Evolutionary conservation across 192 early-diverging fungal species (phyloP).

Genomic region (Umbelopsis vinacea): DNA sequence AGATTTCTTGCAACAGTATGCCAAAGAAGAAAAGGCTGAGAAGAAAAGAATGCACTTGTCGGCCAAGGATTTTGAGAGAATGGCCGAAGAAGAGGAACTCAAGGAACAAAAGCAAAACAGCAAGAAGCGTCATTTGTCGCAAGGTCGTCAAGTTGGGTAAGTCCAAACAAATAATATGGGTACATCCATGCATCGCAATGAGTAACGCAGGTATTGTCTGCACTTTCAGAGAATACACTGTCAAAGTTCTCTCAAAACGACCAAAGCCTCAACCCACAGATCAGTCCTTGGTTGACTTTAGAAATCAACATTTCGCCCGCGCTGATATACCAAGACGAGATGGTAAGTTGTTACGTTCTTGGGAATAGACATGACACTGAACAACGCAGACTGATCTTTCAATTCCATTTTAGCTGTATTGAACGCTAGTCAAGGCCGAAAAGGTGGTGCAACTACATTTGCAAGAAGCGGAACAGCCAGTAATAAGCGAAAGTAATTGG

Average conservation of each 20-base stretch:
- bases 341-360: slow-evolving; percentile 3
- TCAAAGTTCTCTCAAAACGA: slow-evolving; percentile 37
- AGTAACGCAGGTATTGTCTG: background rate
- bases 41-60: slow-evolving; percentile 40
- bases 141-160: slow-evolving; percentile 24
- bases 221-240: slow-evolving; percentile 37
- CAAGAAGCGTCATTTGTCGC: background rate
- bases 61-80: slow-evolving; percentile 40
- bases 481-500: background rate
- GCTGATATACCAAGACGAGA: slow-evolving; percentile 31
- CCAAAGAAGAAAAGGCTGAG: slow-evolving; percentile 29
- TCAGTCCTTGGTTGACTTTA: slow-evolving; percentile 17
- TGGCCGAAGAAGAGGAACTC: slow-evolving; percentile 25
- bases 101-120: background rate
- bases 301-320: slow-evolving; percentile 29
- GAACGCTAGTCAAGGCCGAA: slow-evolving; percentile 26
- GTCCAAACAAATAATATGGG: too few relatives aligned
- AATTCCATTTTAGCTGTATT: slow-evolving; percentile 2
- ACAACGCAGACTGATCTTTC: too few relatives aligned
- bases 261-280: slow-evolving; percentile 25
- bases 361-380: too few relatives aligned
- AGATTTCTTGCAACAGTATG: slow-evolving; percentile 27
- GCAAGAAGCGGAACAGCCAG: background rate
- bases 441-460: slow-evolving; percentile 27
- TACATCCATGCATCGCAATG: too few relatives aligned